A percentile compares a stretch with the other conserved stretches of the same genome.
These are phyloP conservation scores for Cystofilobasidium ferigula DNA, from an alignment of 768 basidiomycete genomes.

Conservation along the genomic window DNA sequence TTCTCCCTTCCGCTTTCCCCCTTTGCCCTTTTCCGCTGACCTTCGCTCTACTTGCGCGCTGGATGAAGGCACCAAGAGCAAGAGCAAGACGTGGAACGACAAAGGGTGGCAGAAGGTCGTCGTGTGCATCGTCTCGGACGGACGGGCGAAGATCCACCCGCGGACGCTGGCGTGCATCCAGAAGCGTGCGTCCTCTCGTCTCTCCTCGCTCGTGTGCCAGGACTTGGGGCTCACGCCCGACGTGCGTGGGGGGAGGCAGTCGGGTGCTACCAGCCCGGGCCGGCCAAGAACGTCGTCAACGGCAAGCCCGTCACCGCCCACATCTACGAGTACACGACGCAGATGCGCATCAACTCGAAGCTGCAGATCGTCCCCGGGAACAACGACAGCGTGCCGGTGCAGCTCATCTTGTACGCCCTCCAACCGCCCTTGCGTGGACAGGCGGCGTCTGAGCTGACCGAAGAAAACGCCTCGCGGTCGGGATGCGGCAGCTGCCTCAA, in stretches of 20 bases:
- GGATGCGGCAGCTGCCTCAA: constrained; percentile 26
- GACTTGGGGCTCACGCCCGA: no score
- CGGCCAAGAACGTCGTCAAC: constrained; percentile 24
- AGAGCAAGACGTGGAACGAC: constrained; percentile 63
- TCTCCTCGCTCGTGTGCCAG: no score
- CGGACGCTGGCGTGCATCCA: constrained; percentile 38
- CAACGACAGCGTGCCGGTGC: constrained; percentile 23
- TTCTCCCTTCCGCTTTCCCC: not conserved
- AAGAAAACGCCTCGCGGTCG: no score
- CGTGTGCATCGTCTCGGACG: constrained; percentile 76
- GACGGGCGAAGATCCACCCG: constrained; percentile 75
- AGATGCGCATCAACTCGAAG: constrained; percentile 22
- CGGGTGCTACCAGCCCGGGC: not conserved
- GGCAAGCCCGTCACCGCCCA: constrained; percentile 25
- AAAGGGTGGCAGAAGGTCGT: constrained; percentile 86
- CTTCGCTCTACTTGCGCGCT: no score
- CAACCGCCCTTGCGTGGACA: not conserved
- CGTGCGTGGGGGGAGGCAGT: no score
- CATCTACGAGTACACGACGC: constrained; percentile 27
- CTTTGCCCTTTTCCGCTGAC: not conserved
- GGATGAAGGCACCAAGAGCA: constrained; percentile 22
- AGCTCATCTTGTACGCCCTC: constrained; percentile 18
- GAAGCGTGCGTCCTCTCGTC: constrained; percentile 15
- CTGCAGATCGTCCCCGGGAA: constrained; percentile 25
- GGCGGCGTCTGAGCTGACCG: no score